These are phyloP conservation scores for Olyra latifolia DNA, from an alignment of 176 grass and related monocot genomes.

Conservation along the genomic window DNA sequence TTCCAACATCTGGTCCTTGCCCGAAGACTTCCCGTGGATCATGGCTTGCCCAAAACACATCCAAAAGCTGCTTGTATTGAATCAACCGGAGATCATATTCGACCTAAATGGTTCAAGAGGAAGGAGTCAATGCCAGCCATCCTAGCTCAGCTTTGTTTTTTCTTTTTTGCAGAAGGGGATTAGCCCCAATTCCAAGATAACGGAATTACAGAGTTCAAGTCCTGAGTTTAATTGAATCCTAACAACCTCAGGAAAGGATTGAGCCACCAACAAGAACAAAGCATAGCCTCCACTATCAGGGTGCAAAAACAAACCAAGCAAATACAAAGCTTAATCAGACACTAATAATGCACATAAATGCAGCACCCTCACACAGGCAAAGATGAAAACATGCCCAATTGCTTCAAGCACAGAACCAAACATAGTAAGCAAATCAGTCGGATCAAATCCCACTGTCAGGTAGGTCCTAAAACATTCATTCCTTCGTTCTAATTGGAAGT, in stretches of 20 bases:
- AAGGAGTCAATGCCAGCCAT: neutral
- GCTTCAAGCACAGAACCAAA: slow-evolving; percentile 8
- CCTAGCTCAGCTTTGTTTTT: no score
- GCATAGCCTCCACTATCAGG: no score
- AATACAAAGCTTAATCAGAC: no score
- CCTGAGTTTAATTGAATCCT: no score
- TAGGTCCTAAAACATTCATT: neutral
- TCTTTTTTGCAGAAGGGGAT: no score
- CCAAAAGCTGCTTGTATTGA: slow-evolving; percentile 84
- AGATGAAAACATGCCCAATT: neutral
- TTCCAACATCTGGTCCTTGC: slow-evolving; percentile 96
- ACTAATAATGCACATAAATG: neutral
- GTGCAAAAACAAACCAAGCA: no score
- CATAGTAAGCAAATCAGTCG: neutral
- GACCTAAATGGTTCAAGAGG: slow-evolving; percentile 44
- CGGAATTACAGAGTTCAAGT: no score
- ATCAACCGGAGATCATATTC: slow-evolving; percentile 78
- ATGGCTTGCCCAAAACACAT: slow-evolving; percentile 88
- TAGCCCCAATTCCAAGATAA: no score
- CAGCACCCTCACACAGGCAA: neutral
- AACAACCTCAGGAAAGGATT: no score
- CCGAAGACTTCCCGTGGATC: slow-evolving; percentile 91
- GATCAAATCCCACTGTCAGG: neutral
- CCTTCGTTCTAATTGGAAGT: neutral
- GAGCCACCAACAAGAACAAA: no score